Conservation (phyloP, 495 filamentous ascomycete genomes). For the Aspergillus mulundensis region DNA sequence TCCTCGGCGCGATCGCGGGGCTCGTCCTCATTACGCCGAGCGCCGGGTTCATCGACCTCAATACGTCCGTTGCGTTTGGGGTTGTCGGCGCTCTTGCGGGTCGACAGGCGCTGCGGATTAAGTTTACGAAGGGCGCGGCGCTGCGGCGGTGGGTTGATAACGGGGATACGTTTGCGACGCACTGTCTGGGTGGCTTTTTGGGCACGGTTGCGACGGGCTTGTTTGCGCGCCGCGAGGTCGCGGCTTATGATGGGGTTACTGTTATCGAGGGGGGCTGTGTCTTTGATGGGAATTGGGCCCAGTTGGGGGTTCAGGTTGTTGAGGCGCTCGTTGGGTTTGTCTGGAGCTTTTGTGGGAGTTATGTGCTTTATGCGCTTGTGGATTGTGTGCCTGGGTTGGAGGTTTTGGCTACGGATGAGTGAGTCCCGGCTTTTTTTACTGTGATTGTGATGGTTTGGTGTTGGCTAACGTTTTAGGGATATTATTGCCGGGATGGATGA, state of each 20-base stretch:
- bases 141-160: constrained; percentile 41
- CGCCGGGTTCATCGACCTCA: constrained; percentile 43
- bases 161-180: constrained; percentile 45
- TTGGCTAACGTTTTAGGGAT: constrained; percentile 26
- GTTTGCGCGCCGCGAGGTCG: constrained; percentile 36
- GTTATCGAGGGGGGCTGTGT: constrained; percentile 34
- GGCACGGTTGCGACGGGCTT: constrained; percentile 36
- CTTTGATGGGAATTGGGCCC: constrained; percentile 50
- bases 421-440: constrained; percentile 9
- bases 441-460: not conserved
- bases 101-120: constrained; percentile 45
- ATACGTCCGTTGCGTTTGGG: constrained; percentile 42
- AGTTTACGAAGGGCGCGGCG: constrained; percentile 38
- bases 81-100: constrained; percentile 39
- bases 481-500: constrained; percentile 44
- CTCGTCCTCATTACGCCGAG: constrained; percentile 48
- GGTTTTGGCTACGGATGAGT: constrained; percentile 31
- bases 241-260: constrained; percentile 39
- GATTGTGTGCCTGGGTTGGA: constrained; percentile 34
- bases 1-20: constrained; percentile 48
- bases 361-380: constrained; percentile 25
- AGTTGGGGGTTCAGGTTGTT: constrained; percentile 49
- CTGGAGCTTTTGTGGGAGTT: constrained; percentile 33
- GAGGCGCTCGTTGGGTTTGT: constrained; percentile 39
- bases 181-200: constrained; percentile 39